phyloP scores from a whole-genome alignment of 2,329 filamentous ascomycete genomes.

The Fusarium liriodendri region DNA sequence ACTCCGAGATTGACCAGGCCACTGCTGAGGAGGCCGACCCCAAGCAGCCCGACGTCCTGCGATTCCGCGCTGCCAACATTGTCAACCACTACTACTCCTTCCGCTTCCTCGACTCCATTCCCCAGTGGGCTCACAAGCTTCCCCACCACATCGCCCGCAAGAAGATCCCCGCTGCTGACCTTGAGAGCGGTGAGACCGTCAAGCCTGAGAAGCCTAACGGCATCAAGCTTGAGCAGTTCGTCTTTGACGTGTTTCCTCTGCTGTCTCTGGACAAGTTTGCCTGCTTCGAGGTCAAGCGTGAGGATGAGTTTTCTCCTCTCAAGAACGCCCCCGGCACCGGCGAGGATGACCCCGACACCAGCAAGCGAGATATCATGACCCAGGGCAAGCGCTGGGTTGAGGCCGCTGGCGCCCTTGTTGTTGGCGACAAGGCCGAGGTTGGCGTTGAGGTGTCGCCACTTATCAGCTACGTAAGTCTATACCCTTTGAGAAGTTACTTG shows the following conservation, averaged over 20 bases:
- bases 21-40: slow-evolving; percentile 91
- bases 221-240: slow-evolving; percentile 99
- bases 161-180: slow-evolving; percentile 93
- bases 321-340: slow-evolving; percentile 90
- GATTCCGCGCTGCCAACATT: slow-evolving; percentile 98
- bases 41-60: slow-evolving; percentile 83
- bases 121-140: slow-evolving; percentile 84
- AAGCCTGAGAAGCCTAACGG: slow-evolving; percentile 97
- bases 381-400: slow-evolving; percentile 91
- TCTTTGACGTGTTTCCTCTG: slow-evolving; percentile 98
- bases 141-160: slow-evolving; percentile 97
- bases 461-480: slow-evolving; percentile 88
- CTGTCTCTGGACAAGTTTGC: slow-evolving; percentile 89
- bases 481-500: neutral
- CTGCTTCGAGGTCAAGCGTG: slow-evolving; percentile 93
- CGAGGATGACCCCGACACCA: slow-evolving; percentile 95
- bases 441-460: slow-evolving; percentile 93
- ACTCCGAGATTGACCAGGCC: slow-evolving; percentile 92
- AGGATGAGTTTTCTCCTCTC: slow-evolving; percentile 97
- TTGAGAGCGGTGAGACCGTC: slow-evolving; percentile 79
- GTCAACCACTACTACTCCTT: slow-evolving; percentile 99
- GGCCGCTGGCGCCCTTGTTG: slow-evolving; percentile 80
- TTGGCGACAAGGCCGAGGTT: slow-evolving; percentile 70
- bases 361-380: slow-evolving; percentile 87
- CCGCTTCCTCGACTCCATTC: slow-evolving; percentile 90